phyloP scores from a whole-genome alignment of 108 stramenopile species.

The Nannochloropsis oceanica region DNA sequence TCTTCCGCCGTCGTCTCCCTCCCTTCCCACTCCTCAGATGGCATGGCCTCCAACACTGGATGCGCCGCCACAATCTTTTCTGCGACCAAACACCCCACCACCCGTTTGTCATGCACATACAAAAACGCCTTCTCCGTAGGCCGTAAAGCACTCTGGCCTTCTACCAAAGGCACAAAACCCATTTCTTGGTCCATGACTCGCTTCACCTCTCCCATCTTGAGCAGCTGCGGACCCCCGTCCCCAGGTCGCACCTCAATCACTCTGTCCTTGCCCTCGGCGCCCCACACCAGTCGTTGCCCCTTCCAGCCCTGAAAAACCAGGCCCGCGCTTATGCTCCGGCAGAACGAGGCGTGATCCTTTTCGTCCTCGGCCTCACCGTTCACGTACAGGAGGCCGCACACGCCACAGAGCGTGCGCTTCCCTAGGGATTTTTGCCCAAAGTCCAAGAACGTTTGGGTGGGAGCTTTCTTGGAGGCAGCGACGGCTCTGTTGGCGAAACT shows the following conservation, averaged over 20 bases:
- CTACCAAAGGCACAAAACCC: constrained; percentile 11
- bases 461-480: not conserved
- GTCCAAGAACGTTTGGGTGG: constrained; percentile 12
- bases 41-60: not conserved
- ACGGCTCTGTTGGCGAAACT: too few species aligned
- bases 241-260: constrained; percentile 20
- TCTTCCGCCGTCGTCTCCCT: too few species aligned
- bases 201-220: constrained; percentile 24
- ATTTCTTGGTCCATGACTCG: constrained; percentile 22
- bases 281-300: not conserved
- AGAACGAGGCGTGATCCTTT: not conserved
- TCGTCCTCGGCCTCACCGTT: constrained; percentile 7
- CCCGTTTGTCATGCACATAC: not conserved
- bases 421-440: constrained; percentile 7
- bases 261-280: not conserved
- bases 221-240: constrained; percentile 10
- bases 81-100: not conserved
- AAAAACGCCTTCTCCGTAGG: not conserved
- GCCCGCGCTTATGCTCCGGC: not conserved
- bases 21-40: not conserved
- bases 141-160: not conserved
- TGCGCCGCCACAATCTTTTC: not conserved
- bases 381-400: constrained; percentile 11
- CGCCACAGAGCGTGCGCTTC: constrained; percentile 1
- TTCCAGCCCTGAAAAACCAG: constrained; percentile 16